phyloP scores from a whole-genome alignment of 495 filamentous ascomycete species.

The Penicillium arizonense region DNA sequence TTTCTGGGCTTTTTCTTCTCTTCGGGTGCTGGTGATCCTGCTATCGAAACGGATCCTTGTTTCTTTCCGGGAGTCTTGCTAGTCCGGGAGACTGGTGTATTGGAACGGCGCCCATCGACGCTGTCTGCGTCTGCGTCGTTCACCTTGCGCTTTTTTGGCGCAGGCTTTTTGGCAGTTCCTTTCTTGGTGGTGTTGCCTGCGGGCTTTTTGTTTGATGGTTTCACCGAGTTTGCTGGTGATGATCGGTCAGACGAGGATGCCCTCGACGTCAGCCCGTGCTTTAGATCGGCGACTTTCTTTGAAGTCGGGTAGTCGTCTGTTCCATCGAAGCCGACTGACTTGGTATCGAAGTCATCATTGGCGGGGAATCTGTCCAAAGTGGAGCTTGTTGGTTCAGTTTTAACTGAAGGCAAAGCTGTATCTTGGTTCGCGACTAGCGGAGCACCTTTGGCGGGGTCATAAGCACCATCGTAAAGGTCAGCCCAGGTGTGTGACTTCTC shows the following conservation, averaged over 20 bases:
- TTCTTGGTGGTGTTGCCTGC: conserved; percentile 47
- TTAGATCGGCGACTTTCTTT: conserved; percentile 40
- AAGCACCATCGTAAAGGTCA: conserved; percentile 34
- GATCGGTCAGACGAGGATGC: conserved; percentile 28
- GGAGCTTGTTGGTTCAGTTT: conserved; percentile 34
- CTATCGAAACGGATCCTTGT: conserved; percentile 37
- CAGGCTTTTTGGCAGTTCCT: conserved; percentile 54
- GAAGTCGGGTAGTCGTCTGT: conserved; percentile 37
- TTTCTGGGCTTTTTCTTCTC: conserved; percentile 34
- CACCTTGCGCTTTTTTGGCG: conserved; percentile 57
- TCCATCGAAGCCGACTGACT: conserved; percentile 29
- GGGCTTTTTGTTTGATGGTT: conserved; percentile 38
- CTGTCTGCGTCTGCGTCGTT: conserved; percentile 46
- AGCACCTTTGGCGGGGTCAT: conserved; percentile 8
- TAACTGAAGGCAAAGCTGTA: conserved; percentile 28
- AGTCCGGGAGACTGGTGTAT: conserved; percentile 48
- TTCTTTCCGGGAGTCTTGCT: conserved; percentile 50
- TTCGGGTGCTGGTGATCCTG: conserved; percentile 40
- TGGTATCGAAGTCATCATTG: conserved; percentile 27
- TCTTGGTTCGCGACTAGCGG: conserved; percentile 14
- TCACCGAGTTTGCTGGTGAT: conserved; percentile 32
- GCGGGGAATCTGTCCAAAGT: conserved; percentile 31
- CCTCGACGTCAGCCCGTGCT: conserved; percentile 25
- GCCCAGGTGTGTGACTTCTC: conserved; percentile 24
- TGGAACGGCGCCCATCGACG: conserved; percentile 39